Evolutionary conservation across 345 rosid species (phyloP), one percentile per base, ranked within the genome.

Genomic region (Pseudoturritis turrita): DNA sequence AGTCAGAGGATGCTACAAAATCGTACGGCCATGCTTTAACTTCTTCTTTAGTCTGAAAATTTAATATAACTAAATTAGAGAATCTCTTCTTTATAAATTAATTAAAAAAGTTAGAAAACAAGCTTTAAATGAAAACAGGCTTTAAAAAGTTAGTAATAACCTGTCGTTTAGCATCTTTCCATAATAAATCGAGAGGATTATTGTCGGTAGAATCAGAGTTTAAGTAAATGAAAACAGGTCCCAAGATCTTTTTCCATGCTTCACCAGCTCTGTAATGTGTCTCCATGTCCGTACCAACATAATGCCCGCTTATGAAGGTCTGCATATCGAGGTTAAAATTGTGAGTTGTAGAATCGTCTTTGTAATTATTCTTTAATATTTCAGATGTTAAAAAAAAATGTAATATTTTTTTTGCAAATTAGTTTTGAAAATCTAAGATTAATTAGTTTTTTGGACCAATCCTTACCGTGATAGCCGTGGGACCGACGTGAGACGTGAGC

Each of bases 271-370:
- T 39, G 57, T 78, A 89, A 14, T 28, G 17, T 15, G 88, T 83
- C 7, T 88, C 79, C 53, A 89, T 59, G 21, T 87, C 98, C 65
- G 64, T 51, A 47, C 96, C 99, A 36, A 87, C 71, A 28, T 88
- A 95, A 81, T 95, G 98, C 0, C 81, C 83, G 71, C 98, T 88
- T 9, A 85, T 90, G 68, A 95, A 95, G 82, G 87, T 91, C 99
- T 91, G 68, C 70, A 54, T n/a, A n/a, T n/a, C n/a, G n/a, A n/a
- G n/a, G n/a, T n/a, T n/a, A n/a, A n/a, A n/a, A n/a, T n/a, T n/a
- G n/a, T n/a, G n/a, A n/a, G n/a, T n/a, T n/a, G n/a, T n/a, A n/a
- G n/a, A n/a, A n/a, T n/a, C n/a, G n/a, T n/a, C n/a, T n/a, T n/a
- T n/a, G n/a, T n/a, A n/a, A n/a, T n/a, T n/a, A n/a, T n/a, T n/a